Conservation (phyloP, 2,329 filamentous ascomycete species). For the Truncatella angustata region DNA sequence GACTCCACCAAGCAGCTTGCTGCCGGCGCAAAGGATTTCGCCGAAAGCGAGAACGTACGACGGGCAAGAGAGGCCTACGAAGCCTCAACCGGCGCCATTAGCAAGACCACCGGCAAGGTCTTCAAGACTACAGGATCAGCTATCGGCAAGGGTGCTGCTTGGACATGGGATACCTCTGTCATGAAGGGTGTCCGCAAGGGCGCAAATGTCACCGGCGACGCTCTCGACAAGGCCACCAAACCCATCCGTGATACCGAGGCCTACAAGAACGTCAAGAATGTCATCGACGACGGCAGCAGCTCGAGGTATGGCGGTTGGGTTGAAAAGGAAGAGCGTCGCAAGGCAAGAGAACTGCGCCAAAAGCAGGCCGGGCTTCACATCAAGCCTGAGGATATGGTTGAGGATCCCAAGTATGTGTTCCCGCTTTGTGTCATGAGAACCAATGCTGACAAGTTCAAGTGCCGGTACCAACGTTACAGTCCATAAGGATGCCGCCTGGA, state of each 20-base stretch:
- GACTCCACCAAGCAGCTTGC: constrained; percentile 95
- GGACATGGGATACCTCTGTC: constrained; percentile 95
- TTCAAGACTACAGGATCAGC: constrained; percentile 82
- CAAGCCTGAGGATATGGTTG: constrained; percentile 63
- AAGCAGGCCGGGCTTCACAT: constrained; percentile 53
- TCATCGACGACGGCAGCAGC: constrained; percentile 95
- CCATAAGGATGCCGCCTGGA: constrained; percentile 97
- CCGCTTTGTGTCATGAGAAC: constrained; percentile 13
- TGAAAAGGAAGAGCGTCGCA: constrained; percentile 90
- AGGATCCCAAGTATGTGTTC: constrained; percentile 77
- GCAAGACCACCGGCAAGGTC: constrained; percentile 73
- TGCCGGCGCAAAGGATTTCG: constrained; percentile 84
- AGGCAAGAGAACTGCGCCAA: constrained; percentile 72
- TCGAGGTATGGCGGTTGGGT: constrained; percentile 95
- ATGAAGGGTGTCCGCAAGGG: constrained; percentile 89
- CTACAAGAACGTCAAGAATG: constrained; percentile 91
- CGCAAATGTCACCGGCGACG: constrained; percentile 80
- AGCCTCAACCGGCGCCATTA: constrained; percentile 79
- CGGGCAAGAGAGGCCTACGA: constrained; percentile 83
- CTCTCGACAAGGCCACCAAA: constrained; percentile 90
- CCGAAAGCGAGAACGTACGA: constrained; percentile 87
- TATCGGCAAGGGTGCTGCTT: constrained; percentile 86
- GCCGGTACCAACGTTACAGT: constrained; percentile 92
- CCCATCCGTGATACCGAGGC: constrained; percentile 93
- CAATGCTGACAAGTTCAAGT: constrained; percentile 48